Conservation (phyloP, 192 early-diverging fungal genomes). For the Pilobolus umbonatus region DNA sequence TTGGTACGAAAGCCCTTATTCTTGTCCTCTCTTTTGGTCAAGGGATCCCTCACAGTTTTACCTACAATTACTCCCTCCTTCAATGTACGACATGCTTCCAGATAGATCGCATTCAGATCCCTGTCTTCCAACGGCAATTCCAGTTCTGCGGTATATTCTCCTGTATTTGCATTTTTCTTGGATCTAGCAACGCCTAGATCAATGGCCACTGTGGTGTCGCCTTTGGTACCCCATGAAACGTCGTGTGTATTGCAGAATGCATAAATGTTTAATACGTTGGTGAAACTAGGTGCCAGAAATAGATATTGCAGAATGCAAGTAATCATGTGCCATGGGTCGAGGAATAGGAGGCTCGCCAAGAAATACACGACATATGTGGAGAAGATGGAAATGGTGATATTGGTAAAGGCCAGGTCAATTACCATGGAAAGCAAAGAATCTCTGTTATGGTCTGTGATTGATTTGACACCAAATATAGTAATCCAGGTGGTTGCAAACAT, state of each 20-base stretch:
- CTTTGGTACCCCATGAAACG: slow-evolving; percentile 87
- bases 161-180: no score
- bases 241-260: slow-evolving; percentile 54
- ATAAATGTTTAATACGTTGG: slow-evolving; percentile 70
- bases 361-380: slow-evolving; percentile 68
- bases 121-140: no score
- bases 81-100: no score
- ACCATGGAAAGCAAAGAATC: not conserved
- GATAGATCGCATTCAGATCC: no score
- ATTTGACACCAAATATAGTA: slow-evolving; percentile 50
- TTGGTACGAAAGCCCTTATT: slow-evolving; percentile 77
- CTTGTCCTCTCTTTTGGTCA: slow-evolving; percentile 65
- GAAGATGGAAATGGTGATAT: slow-evolving; percentile 56
- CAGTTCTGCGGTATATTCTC: slow-evolving; percentile 64
- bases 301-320: slow-evolving; percentile 67
- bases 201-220: slow-evolving; percentile 39
- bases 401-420: slow-evolving; percentile 58
- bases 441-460: not conserved
- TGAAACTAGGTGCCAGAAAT: slow-evolving; percentile 69
- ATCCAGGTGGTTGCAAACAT: slow-evolving; percentile 68
- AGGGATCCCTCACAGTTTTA: slow-evolving; percentile 51
- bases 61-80: no score
- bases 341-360: slow-evolving; percentile 55
- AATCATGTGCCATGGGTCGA: slow-evolving; percentile 81
- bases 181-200: no score